A percentile compares a stretch with the other conserved stretches of the same genome.
phyloP scores from a whole-genome alignment of 225 moss, liverwort and hornwort genomes.

The Ulota crispa region DNA sequence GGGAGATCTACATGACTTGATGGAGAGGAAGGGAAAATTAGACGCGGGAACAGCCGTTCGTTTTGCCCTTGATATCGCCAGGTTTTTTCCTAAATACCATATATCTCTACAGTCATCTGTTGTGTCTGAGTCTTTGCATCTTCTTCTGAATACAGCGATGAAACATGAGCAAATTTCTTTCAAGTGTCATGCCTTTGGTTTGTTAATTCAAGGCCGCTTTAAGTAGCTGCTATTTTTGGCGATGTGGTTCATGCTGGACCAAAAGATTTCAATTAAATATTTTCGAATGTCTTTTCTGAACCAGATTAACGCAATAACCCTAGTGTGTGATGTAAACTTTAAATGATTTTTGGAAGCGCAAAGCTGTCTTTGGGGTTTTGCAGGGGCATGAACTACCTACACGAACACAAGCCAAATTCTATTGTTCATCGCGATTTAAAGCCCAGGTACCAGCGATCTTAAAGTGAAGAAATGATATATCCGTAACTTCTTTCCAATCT shows the following conservation, averaged over 20 bases:
- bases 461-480: neutral
- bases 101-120: constrained; percentile 2
- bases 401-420: constrained; percentile 72
- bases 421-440: constrained; percentile 87
- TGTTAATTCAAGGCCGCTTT: neutral
- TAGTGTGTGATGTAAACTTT: neutral
- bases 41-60: constrained; percentile 54
- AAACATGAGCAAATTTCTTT: neutral
- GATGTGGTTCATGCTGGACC: neutral
- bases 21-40: constrained; percentile 50
- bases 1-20: constrained; percentile 51
- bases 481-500: neutral
- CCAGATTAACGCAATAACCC: neutral
- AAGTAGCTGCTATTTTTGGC: neutral
- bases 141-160: neutral
- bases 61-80: constrained; percentile 88
- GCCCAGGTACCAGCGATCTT: constrained; percentile 54
- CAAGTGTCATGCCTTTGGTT: neutral
- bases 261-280: neutral
- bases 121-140: neutral
- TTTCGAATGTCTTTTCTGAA: neutral
- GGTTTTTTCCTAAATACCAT: constrained; percentile 37
- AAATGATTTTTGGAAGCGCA: constrained; percentile 3
- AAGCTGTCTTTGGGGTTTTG: constrained; percentile 9
- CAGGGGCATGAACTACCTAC: constrained; percentile 92